phyloP scores from a whole-genome alignment of 176 grass and related monocot genomes.

The Rhipidocladum racemiflorum region DNA sequence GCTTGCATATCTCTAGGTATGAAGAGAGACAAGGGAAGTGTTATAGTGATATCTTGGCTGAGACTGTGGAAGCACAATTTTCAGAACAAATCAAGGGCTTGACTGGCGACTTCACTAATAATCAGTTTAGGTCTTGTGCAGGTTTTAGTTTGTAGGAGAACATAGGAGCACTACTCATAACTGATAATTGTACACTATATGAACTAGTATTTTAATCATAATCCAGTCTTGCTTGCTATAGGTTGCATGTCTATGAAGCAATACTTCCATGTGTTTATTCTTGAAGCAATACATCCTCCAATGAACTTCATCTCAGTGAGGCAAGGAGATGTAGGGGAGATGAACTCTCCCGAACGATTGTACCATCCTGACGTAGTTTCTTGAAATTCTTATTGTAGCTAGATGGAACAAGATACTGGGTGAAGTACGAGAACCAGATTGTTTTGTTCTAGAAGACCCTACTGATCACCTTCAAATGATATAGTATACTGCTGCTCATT shows the following conservation, averaged over 20 bases:
- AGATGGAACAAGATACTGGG: slow-evolving; percentile 61
- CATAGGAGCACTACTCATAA: neutral
- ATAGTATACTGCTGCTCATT: slow-evolving; percentile 43
- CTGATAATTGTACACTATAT: neutral
- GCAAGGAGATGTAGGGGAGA: neutral
- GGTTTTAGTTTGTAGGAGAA: neutral
- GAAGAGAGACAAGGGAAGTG: neutral
- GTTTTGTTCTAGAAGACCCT: slow-evolving; percentile 68
- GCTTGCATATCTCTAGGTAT: neutral
- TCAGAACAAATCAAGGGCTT: neutral
- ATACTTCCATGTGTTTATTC: slow-evolving; percentile 31
- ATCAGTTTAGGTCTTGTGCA: neutral
- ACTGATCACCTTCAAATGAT: slow-evolving; percentile 50
- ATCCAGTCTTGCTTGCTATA: no score
- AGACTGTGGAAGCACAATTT: neutral
- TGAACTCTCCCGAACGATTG: neutral
- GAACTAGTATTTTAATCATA: neutral
- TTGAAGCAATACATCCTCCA: slow-evolving; percentile 3
- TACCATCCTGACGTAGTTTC: slow-evolving; percentile 42
- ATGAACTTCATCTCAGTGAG: slow-evolving; percentile 17
- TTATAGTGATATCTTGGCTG: neutral
- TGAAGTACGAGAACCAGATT: slow-evolving; percentile 56
- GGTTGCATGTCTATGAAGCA: slow-evolving; percentile 10
- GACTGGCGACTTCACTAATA: neutral
- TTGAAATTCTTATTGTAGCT: slow-evolving; percentile 72